Evolutionary conservation across 192 early-diverging fungal genomes (phyloP).

Genomic region (Umbelopsis vinacea): DNA sequence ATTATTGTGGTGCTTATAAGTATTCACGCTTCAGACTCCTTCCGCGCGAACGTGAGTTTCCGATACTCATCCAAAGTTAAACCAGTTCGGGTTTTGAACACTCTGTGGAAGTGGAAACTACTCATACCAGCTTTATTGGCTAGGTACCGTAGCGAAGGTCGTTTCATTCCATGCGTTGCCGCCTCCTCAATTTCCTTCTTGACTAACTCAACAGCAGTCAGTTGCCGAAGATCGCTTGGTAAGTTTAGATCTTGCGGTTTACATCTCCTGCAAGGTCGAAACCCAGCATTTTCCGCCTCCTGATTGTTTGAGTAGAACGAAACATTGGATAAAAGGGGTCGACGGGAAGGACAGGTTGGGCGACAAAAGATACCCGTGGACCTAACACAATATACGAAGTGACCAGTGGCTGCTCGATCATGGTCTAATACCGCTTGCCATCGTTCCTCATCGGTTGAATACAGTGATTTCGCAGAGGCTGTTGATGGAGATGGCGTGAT

Average conservation of each 20-base stretch:
- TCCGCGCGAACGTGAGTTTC: neutral
- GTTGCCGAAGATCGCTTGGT: slow-evolving; percentile 1
- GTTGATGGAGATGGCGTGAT: no score
- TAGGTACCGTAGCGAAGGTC: neutral
- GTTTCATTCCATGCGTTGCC: neutral
- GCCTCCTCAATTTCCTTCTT: slow-evolving; percentile 11
- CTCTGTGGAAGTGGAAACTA: slow-evolving; percentile 15
- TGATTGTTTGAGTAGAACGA: neutral
- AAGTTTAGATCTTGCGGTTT: neutral
- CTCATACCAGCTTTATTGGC: slow-evolving; percentile 17
- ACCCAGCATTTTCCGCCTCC: slow-evolving; percentile 6
- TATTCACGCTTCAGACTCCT: no score
- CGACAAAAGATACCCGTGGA: slow-evolving; percentile 21
- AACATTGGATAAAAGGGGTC: slow-evolving; percentile 1
- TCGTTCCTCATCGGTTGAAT: neutral
- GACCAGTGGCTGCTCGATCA: neutral
- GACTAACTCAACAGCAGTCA: neutral
- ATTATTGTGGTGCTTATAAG: no score
- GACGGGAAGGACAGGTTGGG: slow-evolving; percentile 11
- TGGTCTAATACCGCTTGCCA: slow-evolving; percentile 5
- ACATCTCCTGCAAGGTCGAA: slow-evolving; percentile 14
- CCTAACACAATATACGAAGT: slow-evolving; percentile 15
- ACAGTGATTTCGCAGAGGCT: neutral
- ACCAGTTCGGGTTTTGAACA: slow-evolving; percentile 14
- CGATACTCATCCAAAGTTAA: slow-evolving; percentile 12